These are phyloP conservation scores for Lactarius hatsudake DNA, from an alignment of 768 basidiomycete genomes.

Conservation along the genomic window DNA sequence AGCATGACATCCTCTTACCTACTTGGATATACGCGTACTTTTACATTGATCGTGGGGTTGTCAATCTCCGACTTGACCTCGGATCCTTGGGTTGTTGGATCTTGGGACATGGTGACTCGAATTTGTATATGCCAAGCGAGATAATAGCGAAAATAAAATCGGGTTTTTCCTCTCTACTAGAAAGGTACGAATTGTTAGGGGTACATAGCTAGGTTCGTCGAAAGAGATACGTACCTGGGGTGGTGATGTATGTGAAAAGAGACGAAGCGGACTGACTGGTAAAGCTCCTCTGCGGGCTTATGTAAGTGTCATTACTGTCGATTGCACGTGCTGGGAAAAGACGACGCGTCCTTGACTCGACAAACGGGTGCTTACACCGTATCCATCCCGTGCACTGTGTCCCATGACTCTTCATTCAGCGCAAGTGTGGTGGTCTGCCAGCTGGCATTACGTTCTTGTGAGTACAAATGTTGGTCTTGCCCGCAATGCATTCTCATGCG, in stretches of 20 bases:
- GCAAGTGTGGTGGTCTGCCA: no score
- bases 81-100: background rate
- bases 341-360: background rate
- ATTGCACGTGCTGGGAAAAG: conserved; percentile 25
- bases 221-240: background rate
- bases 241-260: conserved; percentile 1
- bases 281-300: conserved; percentile 14
- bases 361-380: no score
- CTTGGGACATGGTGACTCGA: conserved; percentile 17
- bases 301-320: background rate
- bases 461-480: no score
- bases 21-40: conserved; percentile 46
- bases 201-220: background rate
- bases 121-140: background rate
- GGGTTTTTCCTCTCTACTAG: background rate
- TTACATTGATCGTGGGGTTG: conserved; percentile 76
- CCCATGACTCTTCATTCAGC: no score
- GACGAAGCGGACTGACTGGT: conserved; percentile 10
- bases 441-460: no score
- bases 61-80: conserved; percentile 44
- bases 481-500: no score
- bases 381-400: no score
- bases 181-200: background rate
- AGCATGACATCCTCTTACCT: background rate
- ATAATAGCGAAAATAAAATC: conserved; percentile 2